Base-by-base conservation (phyloP, 139 green algal genomes). In the Chlorella sp. region DNA sequence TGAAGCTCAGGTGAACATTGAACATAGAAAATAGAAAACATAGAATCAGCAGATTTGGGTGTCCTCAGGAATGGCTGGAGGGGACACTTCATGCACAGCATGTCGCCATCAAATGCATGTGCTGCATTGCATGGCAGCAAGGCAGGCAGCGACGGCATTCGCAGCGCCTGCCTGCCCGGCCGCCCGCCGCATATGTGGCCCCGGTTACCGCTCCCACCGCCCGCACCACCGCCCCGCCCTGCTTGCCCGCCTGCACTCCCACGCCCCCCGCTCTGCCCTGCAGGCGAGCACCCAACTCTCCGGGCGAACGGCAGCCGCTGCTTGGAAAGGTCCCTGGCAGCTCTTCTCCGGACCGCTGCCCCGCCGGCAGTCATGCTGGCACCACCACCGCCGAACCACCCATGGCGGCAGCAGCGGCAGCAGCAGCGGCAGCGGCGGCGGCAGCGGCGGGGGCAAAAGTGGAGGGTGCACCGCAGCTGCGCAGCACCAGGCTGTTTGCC, bases 401-500 rank as follows among this genome's bases (percentile, higher is more conserved):
- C 30, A 15, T 32, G 15, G 36, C 75, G 15, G 34, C 75, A 7
- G 34, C 34, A 53, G 75, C 34, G 34, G n/a, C 75, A 16, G 36
- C 73, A 42, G 34, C 34, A 53, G 75, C 34, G 34, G n/a, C 75
- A 16, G 36, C 73, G 24, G 30, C 39, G 15, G 36, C 75, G 15
- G 34, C 75, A 7, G 34, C 34, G 32, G 75, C 34, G 34, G n/a
- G n/a, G n/a, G n/a, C 75, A 16, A 15, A 32, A 42, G 81, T n/a
- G 28, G 53, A 5, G n/a, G 80, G n/a, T 15, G 34, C n/a, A 53
- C 15, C 53, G 24, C 32, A 39, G 37, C 19, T 87, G 9, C 37
- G 26, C 21, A 77, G 76, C 12, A 94, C 88, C 21, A 90, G 91
- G n/a, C 79, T 96, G 11, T 93, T 92, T 40, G 92, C 93, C 21